phyloP scores from a whole-genome alignment of 495 filamentous ascomycete species.

The Trichoderma virens region DNA sequence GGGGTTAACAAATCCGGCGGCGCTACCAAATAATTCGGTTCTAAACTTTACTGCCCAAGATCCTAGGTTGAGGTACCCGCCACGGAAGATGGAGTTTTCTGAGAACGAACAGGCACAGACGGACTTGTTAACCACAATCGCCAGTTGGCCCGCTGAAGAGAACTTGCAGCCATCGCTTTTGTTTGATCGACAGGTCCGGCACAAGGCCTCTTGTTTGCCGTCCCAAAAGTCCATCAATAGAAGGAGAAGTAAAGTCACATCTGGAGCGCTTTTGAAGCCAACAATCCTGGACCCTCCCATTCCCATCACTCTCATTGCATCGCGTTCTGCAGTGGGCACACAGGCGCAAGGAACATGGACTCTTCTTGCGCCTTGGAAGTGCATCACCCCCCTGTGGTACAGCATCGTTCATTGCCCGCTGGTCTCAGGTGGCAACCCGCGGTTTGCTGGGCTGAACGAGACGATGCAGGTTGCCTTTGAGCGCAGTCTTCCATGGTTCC shows the following conservation, averaged over 20 bases:
- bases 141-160: conserved; percentile 63
- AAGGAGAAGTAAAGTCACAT: conserved; percentile 60
- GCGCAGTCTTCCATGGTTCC: conserved; percentile 73
- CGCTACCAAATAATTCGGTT: conserved; percentile 64
- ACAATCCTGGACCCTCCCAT: conserved; percentile 68
- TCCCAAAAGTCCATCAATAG: conserved; percentile 82
- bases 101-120: conserved; percentile 45
- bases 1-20: conserved; percentile 65
- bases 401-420: conserved; percentile 78
- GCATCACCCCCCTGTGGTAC: conserved; percentile 80
- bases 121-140: conserved; percentile 42
- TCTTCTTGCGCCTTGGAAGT: conserved; percentile 85
- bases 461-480: conserved; percentile 77
- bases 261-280: conserved; percentile 55
- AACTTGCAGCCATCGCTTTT: conserved; percentile 46
- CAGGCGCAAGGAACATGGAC: conserved; percentile 68
- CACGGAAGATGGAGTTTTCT: conserved; percentile 36
- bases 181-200: conserved; percentile 61
- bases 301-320: conserved; percentile 66
- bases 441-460: conserved; percentile 78
- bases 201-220: conserved; percentile 52
- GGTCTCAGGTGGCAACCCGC: conserved; percentile 66
- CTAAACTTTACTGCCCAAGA: conserved; percentile 69
- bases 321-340: conserved; percentile 36
- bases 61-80: conserved; percentile 72